Evolutionary conservation across 768 basidiomycete genomes (phyloP), one percentile per base, ranked within the genome.

Genomic region (Leucosporidium scottii): DNA sequence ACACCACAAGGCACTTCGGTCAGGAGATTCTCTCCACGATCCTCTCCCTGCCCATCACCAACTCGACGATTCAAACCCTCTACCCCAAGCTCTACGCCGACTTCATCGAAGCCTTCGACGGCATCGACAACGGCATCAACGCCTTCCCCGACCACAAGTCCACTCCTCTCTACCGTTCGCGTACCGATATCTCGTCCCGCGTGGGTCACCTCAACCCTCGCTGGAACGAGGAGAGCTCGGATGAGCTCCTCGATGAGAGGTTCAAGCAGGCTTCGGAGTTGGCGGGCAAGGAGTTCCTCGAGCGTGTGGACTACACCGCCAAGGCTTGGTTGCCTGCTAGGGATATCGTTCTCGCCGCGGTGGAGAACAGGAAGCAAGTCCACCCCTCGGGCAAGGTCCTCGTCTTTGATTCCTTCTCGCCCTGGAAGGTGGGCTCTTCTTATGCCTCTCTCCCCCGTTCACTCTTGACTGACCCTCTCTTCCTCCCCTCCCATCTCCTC

Each of bases 41-140:
- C 56, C 80, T 84, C 20, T 80, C 84, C 34, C 74, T 85, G 21
- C 74, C 83, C 10, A 27, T 60, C 57, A 25, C 51, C 8, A 59
- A 65, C 74, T 79, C 83, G 23, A 88, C 84, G 65, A 85, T 93
- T 53, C 81, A 85, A 64, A 82, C 81, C 17, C 80, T 98, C 12
- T 97, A 90, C 89, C 79, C 93, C 74, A 93, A 92, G 77, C 65
- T 97, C 71, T 99, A 99, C 82, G 86, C 83, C 86, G 90, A 93
- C 77, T 92, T 94, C 75, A 88, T 99, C 55, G 94, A 99, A 79
- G 73, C 72, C 15, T 53, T 74, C 47, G 75, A 96, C 78, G 94
- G 84, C 6, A 87, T 93, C 76, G 94, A 99, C 81, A 99, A 99
- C 76, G 94, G 94, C 23, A 84, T 99, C 71, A 83, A 86, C 3